Conservation (phyloP, 305 asterid species). For the Fraxinus dipetala region DNA sequence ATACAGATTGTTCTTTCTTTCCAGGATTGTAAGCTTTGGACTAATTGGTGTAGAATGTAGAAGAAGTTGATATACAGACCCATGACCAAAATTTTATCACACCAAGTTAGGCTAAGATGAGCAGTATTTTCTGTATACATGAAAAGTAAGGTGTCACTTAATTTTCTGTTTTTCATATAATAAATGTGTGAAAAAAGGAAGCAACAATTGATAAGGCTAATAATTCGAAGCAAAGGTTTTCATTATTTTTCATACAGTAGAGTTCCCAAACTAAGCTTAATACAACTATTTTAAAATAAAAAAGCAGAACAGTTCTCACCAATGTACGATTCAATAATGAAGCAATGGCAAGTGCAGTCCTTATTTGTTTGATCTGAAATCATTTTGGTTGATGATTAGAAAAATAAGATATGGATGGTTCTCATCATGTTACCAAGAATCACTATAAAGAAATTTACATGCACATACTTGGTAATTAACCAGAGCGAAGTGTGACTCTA, state of each 20-base stretch:
- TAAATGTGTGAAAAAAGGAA: background rate
- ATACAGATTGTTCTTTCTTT: background rate
- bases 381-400: slow-evolving; percentile 25
- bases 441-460: slow-evolving; percentile 13
- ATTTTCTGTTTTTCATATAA: background rate
- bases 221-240: background rate
- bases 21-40: background rate
- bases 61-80: background rate
- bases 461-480: slow-evolving; percentile 83
- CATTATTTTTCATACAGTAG: background rate
- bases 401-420: slow-evolving; percentile 8
- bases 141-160: background rate
- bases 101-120: slow-evolving; percentile 8
- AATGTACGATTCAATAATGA: slow-evolving; percentile 80
- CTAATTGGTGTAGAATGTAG: background rate
- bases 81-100: background rate
- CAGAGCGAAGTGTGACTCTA: slow-evolving; percentile 85
- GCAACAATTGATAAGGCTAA: background rate
- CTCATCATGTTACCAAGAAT: background rate
- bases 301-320: slow-evolving; percentile 51
- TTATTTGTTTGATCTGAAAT: slow-evolving; percentile 83
- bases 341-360: slow-evolving; percentile 93
- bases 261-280: background rate
- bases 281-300: slow-evolving; percentile 16
- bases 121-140: slow-evolving; percentile 5